Evolutionary conservation across 495 filamentous ascomycete genomes (phyloP).

Genomic region (Hypoxylon intermedium): DNA sequence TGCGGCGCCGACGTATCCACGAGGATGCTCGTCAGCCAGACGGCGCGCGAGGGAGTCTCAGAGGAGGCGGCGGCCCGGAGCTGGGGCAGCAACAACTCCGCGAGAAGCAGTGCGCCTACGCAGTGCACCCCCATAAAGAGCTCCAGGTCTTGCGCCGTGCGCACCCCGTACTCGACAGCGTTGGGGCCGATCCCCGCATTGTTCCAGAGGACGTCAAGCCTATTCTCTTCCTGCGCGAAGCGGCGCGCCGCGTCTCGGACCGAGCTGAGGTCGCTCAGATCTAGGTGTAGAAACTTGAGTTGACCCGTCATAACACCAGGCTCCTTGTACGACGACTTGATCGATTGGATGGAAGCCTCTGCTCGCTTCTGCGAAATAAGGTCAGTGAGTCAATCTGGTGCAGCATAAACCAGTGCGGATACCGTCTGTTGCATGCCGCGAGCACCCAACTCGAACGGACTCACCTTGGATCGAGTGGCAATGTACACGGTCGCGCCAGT

Average conservation of each 20-base stretch:
- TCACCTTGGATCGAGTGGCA: conserved; percentile 41
- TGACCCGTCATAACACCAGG: conserved; percentile 16
- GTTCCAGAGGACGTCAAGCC: conserved; percentile 62
- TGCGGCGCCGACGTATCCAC: conserved; percentile 38
- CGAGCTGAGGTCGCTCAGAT: conserved; percentile 56
- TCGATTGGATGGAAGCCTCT: conserved; percentile 32
- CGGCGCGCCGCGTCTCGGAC: conserved; percentile 51
- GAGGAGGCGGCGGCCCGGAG: conserved; percentile 31
- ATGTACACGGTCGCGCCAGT: conserved; percentile 48
- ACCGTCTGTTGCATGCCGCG: conserved; percentile 2
- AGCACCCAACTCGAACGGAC: neutral
- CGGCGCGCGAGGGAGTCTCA: conserved; percentile 7
- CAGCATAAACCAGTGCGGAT: neutral
- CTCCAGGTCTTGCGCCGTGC: conserved; percentile 45
- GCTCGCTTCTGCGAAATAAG: conserved; percentile 33
- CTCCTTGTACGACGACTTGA: conserved; percentile 39
- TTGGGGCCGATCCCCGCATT: conserved; percentile 58
- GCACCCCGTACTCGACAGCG: conserved; percentile 24
- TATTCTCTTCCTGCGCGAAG: conserved; percentile 49
- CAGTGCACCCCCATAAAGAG: conserved; percentile 43
- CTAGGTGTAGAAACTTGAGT: conserved; percentile 47
- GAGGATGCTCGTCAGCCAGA: conserved; percentile 31
- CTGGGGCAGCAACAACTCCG: conserved; percentile 51
- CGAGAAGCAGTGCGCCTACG: conserved; percentile 46
- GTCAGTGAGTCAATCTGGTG: neutral